Evolutionary conservation across 208 protist genomes (phyloP).

Genomic region (Plasmodiophora brassicae): DNA sequence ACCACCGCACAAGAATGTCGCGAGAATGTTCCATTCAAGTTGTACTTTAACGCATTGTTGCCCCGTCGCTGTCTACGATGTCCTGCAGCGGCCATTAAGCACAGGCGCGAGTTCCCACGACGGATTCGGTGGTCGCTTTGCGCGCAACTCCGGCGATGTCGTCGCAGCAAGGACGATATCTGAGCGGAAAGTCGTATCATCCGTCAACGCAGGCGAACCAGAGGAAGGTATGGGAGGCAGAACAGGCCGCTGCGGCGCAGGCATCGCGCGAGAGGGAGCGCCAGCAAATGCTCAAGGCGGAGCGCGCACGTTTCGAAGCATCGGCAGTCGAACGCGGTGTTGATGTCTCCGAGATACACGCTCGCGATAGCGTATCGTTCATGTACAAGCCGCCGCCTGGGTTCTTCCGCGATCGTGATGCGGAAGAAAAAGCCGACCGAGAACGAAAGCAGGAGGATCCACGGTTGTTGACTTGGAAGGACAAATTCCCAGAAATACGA

Average conservation of each 20-base stretch:
- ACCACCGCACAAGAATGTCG: too few relatives aligned
- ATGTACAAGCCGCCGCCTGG: background rate
- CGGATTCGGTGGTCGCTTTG: too few relatives aligned
- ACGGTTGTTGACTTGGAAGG: background rate
- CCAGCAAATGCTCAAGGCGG: background rate
- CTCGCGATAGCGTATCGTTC: background rate
- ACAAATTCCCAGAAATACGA: conserved; percentile 31
- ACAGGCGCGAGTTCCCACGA: too few relatives aligned
- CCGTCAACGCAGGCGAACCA: background rate
- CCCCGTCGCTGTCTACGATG: too few relatives aligned
- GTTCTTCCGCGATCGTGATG: background rate
- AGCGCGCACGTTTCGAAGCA: background rate
- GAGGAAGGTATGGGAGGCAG: background rate
- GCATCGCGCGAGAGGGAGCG: background rate
- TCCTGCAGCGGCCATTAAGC: too few relatives aligned
- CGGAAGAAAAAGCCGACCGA: background rate
- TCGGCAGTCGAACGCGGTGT: background rate
- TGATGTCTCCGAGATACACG: background rate
- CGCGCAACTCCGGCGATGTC: too few relatives aligned
- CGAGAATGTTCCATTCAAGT: too few relatives aligned
- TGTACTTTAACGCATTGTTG: too few relatives aligned
- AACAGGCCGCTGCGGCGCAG: background rate
- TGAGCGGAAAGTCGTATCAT: background rate
- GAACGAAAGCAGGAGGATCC: background rate
- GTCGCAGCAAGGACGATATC: too few relatives aligned